Conservation (phyloP, 116 monocot species). For the Cymodocea nodosa region DNA sequence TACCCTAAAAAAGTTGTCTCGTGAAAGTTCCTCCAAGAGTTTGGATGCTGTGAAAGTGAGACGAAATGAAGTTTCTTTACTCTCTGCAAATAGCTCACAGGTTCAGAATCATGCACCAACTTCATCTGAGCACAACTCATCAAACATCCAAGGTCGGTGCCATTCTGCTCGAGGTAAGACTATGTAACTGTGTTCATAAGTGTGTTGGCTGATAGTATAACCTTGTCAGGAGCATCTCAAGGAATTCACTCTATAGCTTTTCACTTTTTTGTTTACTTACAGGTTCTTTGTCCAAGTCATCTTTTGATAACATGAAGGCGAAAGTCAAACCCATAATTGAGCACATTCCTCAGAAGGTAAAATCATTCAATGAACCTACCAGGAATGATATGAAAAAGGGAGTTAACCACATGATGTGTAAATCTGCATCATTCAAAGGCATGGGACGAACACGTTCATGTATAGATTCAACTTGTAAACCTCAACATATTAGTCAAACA, state of each 20-base stretch:
- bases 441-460: conserved; percentile 13
- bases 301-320: conserved; percentile 37
- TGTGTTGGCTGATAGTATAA: background rate
- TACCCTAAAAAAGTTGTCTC: conserved; percentile 35
- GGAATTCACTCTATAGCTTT: background rate
- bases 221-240: background rate
- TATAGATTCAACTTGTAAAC: conserved; percentile 25
- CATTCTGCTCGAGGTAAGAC: conserved; percentile 48
- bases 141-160: conserved; percentile 17
- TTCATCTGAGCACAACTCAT: conserved; percentile 7
- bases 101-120: conserved; percentile 14
- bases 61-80: conserved; percentile 10
- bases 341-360: conserved; percentile 27
- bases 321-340: conserved; percentile 51
- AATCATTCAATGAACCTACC: conserved; percentile 19
- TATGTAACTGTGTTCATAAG: background rate
- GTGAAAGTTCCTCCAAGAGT: conserved; percentile 50
- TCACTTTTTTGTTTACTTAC: background rate
- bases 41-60: conserved; percentile 24
- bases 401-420: conserved; percentile 13
- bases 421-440: conserved; percentile 52
- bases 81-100: conserved; percentile 11
- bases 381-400: conserved; percentile 32
- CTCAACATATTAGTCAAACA: conserved; percentile 10
- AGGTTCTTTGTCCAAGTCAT: conserved; percentile 49